Evolutionary conservation across 805 yeast genomes (phyloP).

Genomic region (Lipomyces yamanashiensis): DNA sequence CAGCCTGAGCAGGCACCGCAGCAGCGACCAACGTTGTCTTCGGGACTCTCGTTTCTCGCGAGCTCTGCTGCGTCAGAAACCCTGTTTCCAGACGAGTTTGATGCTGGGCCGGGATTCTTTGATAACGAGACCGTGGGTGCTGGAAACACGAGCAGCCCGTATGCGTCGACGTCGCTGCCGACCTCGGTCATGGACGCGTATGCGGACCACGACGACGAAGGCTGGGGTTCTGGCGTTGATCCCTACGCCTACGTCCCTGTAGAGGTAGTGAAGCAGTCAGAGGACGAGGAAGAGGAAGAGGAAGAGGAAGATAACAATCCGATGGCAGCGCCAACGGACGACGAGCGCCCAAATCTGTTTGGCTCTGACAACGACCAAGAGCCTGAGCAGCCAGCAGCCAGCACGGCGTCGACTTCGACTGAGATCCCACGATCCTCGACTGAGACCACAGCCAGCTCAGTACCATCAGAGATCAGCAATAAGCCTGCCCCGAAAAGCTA

Average conservation of each 20-base stretch:
- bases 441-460: constrained; percentile 1
- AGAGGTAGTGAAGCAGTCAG: constrained; percentile 8
- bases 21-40: constrained; percentile 4
- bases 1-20: constrained; percentile 2
- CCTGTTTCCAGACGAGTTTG: constrained; percentile 34
- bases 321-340: constrained; percentile 12
- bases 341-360: constrained; percentile 27
- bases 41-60: constrained; percentile 18
- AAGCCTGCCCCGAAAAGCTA: background rate
- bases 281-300: constrained; percentile 3
- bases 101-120: constrained; percentile 26
- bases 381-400: constrained; percentile 6
- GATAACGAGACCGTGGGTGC: background rate
- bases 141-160: background rate
- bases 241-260: background rate
- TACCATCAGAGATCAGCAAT: background rate
- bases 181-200: constrained; percentile 16
- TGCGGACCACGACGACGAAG: constrained; percentile 22
- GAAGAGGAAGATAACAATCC: constrained; percentile 16
- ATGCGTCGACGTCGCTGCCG: constrained; percentile 17
- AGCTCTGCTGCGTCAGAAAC: constrained; percentile 18
- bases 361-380: constrained; percentile 26
- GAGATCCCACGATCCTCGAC: constrained; percentile 11
- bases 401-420: background rate
- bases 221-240: constrained; percentile 18